These are phyloP conservation scores for Mycena amicta DNA, from an alignment of 768 basidiomycete genomes.

Conservation along the genomic window DNA sequence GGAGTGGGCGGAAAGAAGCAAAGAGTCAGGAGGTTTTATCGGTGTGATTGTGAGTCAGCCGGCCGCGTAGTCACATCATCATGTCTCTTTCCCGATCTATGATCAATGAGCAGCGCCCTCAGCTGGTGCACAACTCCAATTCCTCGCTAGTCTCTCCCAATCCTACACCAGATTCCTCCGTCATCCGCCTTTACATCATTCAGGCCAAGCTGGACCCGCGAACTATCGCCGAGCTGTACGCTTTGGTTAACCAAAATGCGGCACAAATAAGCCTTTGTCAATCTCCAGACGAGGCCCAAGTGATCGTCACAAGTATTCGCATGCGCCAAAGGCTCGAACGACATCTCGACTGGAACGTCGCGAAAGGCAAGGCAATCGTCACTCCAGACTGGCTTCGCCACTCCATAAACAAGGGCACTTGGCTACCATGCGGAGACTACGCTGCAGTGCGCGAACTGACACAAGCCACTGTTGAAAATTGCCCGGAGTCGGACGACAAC, in stretches of 20 bases:
- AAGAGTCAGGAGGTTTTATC: slow-evolving; percentile 15
- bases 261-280: slow-evolving; percentile 38
- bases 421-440: slow-evolving; percentile 33
- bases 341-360: slow-evolving; percentile 64
- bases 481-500: slow-evolving; percentile 39
- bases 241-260: background rate
- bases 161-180: slow-evolving; percentile 12
- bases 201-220: slow-evolving; percentile 40
- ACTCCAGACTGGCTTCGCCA: slow-evolving; percentile 72
- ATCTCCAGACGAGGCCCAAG: slow-evolving; percentile 53
- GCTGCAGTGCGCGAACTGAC: slow-evolving; percentile 44
- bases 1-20: slow-evolving; percentile 10
- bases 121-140: background rate
- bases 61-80: no score
- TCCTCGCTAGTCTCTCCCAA: background rate
- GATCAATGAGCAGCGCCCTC: background rate
- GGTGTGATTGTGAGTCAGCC: no score
- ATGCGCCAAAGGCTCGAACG: slow-evolving; percentile 73
- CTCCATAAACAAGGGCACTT: slow-evolving; percentile 46
- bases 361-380: slow-evolving; percentile 70
- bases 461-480: slow-evolving; percentile 46
- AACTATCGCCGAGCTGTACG: background rate
- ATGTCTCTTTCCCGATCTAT: no score
- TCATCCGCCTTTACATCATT: slow-evolving; percentile 39
- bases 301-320: slow-evolving; percentile 65